Evolutionary conservation across 805 yeast species (phyloP).

Genomic region (Pichia heedii): DNA sequence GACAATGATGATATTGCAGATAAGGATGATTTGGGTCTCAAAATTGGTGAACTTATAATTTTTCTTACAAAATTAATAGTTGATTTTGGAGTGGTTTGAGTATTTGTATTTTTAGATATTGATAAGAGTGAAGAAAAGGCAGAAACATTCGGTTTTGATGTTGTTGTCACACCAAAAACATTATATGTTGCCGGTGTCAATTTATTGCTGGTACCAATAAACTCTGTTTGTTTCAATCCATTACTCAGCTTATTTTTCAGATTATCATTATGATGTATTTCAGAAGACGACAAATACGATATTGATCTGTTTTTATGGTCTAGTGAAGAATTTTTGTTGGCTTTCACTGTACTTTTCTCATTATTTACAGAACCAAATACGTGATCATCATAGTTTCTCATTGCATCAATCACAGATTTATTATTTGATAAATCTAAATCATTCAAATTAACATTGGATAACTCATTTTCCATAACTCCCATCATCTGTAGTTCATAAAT

Average conservation of each 20-base stretch:
- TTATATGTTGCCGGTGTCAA: slow-evolving; percentile 27
- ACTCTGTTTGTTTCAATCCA: slow-evolving; percentile 18
- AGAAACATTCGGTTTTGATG: slow-evolving; percentile 29
- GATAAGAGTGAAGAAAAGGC: slow-evolving; percentile 32
- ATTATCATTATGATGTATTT: background rate
- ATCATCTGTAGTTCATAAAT: slow-evolving; percentile 96
- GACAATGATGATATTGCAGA: background rate
- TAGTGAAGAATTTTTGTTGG: background rate
- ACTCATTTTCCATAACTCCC: slow-evolving; percentile 93
- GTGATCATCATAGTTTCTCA: slow-evolving; percentile 60
- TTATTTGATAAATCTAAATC: slow-evolving; percentile 34
- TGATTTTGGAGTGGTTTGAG: slow-evolving; percentile 14
- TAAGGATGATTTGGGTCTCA: slow-evolving; percentile 14
- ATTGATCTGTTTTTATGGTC: background rate
- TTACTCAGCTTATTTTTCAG: background rate
- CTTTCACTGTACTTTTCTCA: background rate
- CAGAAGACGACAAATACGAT: background rate
- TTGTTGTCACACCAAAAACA: slow-evolving; percentile 28
- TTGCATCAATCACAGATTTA: slow-evolving; percentile 43
- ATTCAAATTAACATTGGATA: slow-evolving; percentile 58
- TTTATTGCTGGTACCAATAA: slow-evolving; percentile 15
- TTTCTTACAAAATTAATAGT: slow-evolving; percentile 25
- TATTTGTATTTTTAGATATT: slow-evolving; percentile 22
- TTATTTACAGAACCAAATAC: background rate
- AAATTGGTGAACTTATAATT: slow-evolving; percentile 26